Conservation (phyloP, 1,284 basidiomycete genomes). For the Ustanciosporium gigantosporum region DNA sequence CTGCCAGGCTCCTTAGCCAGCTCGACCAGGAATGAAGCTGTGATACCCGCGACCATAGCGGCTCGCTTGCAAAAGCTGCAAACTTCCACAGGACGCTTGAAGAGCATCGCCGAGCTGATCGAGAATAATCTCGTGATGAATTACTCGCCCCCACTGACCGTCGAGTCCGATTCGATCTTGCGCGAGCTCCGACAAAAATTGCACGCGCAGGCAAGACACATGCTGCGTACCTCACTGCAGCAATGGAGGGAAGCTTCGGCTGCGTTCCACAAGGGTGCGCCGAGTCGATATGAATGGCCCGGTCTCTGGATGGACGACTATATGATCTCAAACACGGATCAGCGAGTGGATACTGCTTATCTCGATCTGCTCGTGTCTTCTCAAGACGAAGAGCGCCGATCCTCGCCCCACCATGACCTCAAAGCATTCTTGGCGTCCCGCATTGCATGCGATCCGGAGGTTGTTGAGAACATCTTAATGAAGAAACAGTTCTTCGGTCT, state of each 20-base stretch:
- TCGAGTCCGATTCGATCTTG: slow-evolving; percentile 7
- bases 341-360: slow-evolving; percentile 17
- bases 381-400: not conserved
- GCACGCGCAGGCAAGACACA: slow-evolving; percentile 12
- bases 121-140: slow-evolving; percentile 33
- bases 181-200: slow-evolving; percentile 13
- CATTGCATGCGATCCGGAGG: slow-evolving; percentile 18
- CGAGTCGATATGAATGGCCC: slow-evolving; percentile 1
- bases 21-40: slow-evolving; percentile 1
- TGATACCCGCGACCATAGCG: not conserved
- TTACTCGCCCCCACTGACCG: slow-evolving; percentile 39
- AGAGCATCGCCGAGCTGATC: slow-evolving; percentile 20
- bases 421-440: slow-evolving; percentile 10
- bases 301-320: slow-evolving; percentile 29
- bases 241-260: slow-evolving; percentile 8
- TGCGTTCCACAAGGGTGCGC: not conserved
- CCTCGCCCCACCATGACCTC: slow-evolving; percentile 11
- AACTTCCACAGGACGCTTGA: not conserved
- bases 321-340: slow-evolving; percentile 17
- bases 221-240: slow-evolving; percentile 27
- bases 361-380: slow-evolving; percentile 2
- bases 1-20: not conserved
- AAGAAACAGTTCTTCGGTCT: slow-evolving; percentile 5
- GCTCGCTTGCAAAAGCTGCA: not conserved
- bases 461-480: slow-evolving; percentile 14